phyloP scores from a whole-genome alignment of 805 yeast species.

The Suhomyces kilbournensis region DNA sequence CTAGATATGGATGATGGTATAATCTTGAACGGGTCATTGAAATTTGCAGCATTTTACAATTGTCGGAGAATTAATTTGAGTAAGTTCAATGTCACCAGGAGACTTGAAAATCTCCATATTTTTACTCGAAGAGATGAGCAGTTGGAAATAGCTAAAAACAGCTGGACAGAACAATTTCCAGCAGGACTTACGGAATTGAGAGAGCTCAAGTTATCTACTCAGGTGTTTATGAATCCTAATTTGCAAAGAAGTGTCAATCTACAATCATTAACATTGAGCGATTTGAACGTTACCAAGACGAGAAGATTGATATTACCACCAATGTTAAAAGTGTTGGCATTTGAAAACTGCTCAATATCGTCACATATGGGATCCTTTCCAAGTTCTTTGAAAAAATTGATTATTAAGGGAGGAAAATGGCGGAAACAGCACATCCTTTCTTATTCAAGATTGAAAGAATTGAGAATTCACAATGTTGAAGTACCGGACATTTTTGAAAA shows the following conservation, averaged over 20 bases:
- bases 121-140: neutral
- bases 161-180: slow-evolving; percentile 7
- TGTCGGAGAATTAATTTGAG: slow-evolving; percentile 7
- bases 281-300: slow-evolving; percentile 4
- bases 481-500: slow-evolving; percentile 4
- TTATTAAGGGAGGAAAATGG: slow-evolving; percentile 9
- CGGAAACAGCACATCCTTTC: slow-evolving; percentile 5
- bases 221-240: slow-evolving; percentile 4
- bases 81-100: slow-evolving; percentile 10
- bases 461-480: slow-evolving; percentile 7
- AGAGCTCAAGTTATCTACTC: slow-evolving; percentile 7
- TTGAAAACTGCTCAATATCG: slow-evolving; percentile 10
- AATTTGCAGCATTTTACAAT: slow-evolving; percentile 6
- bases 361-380: slow-evolving; percentile 9
- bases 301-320: slow-evolving; percentile 7
- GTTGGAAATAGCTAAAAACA: slow-evolving; percentile 4
- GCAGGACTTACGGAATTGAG: slow-evolving; percentile 3
- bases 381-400: slow-evolving; percentile 4
- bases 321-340: neutral
- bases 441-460: slow-evolving; percentile 7
- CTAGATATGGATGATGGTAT: slow-evolving; percentile 9
- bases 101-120: slow-evolving; percentile 8
- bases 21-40: slow-evolving; percentile 4
- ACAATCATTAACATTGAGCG: slow-evolving; percentile 5
- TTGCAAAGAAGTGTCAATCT: slow-evolving; percentile 8